Percentiles rank a stretch among this genome's conserved stretches.
Evolutionary conservation across 441 rosid species (phyloP).

Genomic region (Dalechampia spathulata): DNA sequence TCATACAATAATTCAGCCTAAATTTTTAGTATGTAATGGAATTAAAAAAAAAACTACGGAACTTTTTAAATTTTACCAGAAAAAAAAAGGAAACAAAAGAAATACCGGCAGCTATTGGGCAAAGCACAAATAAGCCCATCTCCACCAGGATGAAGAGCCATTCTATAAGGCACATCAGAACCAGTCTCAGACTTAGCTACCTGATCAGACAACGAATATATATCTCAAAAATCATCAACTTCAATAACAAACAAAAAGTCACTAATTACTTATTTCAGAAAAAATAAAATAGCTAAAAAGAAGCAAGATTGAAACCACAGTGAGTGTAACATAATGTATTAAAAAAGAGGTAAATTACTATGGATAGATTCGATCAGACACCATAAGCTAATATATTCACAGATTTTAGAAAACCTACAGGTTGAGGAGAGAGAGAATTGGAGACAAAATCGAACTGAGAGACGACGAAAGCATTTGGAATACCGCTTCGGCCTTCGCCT

Average conservation of each 20-base stretch:
- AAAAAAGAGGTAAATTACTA: too few species aligned
- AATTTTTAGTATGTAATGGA: neutral
- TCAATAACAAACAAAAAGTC: too few species aligned
- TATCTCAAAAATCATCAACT: too few species aligned
- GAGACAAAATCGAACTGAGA: slow-evolving; percentile 41
- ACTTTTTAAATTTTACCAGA: neutral
- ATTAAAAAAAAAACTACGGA: neutral
- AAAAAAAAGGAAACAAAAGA: neutral
- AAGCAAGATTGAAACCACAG: too few species aligned
- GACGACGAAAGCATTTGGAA: slow-evolving; percentile 60
- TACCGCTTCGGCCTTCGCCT: slow-evolving; percentile 80
- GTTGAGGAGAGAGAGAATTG: slow-evolving; percentile 57
- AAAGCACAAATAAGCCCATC: slow-evolving; percentile 70
- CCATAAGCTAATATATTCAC: too few species aligned
- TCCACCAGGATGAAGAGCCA: slow-evolving; percentile 69
- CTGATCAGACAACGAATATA: slow-evolving; percentile 21
- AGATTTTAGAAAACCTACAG: slow-evolving; percentile 48
- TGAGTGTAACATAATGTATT: too few species aligned
- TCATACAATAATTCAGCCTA: too few species aligned
- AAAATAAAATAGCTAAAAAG: too few species aligned
- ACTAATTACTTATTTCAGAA: too few species aligned
- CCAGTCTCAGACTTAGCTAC: slow-evolving; percentile 40
- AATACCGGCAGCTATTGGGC: slow-evolving; percentile 61
- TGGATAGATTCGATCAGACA: too few species aligned
- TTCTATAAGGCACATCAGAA: slow-evolving; percentile 73